Base-by-base conservation (phyloP, 345 rosid genomes). In the Melastoma malabathricum region DNA sequence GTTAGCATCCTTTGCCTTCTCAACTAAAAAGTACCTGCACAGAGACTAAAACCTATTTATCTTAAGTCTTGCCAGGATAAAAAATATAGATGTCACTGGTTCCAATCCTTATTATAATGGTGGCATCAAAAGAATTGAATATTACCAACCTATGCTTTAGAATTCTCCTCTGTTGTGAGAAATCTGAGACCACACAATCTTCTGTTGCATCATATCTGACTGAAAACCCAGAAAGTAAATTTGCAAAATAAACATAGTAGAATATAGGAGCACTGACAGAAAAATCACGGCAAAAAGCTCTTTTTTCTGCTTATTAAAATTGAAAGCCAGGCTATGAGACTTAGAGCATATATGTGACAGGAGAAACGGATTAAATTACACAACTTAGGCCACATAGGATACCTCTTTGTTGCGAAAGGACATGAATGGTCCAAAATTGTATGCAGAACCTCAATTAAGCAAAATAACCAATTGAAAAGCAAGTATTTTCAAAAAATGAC, bases 1-100 rank as follows among this genome's bases (percentile, higher is more conserved):
- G 65, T 82, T 82, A 29, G 95, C 92, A 80, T 90, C 98, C 62
- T 82, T 90, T 60, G 98, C 98, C 70, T 81, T 90, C 76, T 90
- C 98, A 70, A 90, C 95, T 38, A 90, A 67, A 71, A 72, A 90
- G 71, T 86, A 90, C 71, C 98, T 90, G 77, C 64, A 78, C 47
- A 31, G 57, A 71, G 47, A 49, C 46, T 41, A 17, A 15, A 22
- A 10, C 31, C 47, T 17, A 45, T 45, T 25, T 3, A 18, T 13
- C 41, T 52, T 38, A 34, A 12, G 60, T 38, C 6, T 50, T 49
- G 18, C 50, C 54, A 50, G 39, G 43, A 15, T 1, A 52, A 43
- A 14, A 38, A 19, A 41, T 49, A 13, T 18, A 31, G 29, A 29
- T 13, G 4, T 15, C 34, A 47, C 14, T 16, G 38, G 7, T 2